Conservation (phyloP, 2,329 filamentous ascomycete species). For the Xylaria sp. region DNA sequence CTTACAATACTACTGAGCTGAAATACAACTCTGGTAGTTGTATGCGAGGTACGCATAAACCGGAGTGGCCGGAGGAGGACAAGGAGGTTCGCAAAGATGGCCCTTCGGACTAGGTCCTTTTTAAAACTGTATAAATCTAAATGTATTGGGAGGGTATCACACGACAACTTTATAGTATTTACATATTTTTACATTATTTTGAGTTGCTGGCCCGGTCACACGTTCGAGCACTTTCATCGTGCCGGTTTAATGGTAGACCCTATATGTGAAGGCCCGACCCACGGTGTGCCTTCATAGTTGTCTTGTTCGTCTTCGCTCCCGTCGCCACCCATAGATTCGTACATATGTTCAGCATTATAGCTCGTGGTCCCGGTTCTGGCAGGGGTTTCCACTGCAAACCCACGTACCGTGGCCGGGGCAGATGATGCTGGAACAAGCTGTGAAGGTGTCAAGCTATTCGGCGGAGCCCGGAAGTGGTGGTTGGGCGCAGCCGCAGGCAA, state of each 20-base stretch:
- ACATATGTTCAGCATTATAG: slow-evolving; percentile 31
- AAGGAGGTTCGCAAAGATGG: background rate
- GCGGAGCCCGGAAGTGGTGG: background rate
- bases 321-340: slow-evolving; percentile 41
- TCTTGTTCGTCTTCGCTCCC: slow-evolving; percentile 36
- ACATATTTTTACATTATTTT: background rate
- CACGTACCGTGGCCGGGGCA: slow-evolving; percentile 12
- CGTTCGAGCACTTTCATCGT: slow-evolving; percentile 1
- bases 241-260: slow-evolving; percentile 38
- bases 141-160: slow-evolving; percentile 25
- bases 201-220: background rate
- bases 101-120: background rate
- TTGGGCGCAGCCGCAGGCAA: background rate
- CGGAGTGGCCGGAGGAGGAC: slow-evolving; percentile 44
- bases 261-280: slow-evolving; percentile 36
- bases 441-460: slow-evolving; percentile 7
- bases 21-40: slow-evolving; percentile 49
- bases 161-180: slow-evolving; percentile 13
- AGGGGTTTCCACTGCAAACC: slow-evolving; percentile 16
- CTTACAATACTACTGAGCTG: slow-evolving; percentile 46
- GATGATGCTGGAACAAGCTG: slow-evolving; percentile 17
- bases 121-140: background rate
- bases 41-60: slow-evolving; percentile 45
- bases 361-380: slow-evolving; percentile 16
- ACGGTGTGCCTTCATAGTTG: slow-evolving; percentile 37